Evolutionary conservation across 306 rosid species (phyloP).

Genomic region (Vicia faba): DNA sequence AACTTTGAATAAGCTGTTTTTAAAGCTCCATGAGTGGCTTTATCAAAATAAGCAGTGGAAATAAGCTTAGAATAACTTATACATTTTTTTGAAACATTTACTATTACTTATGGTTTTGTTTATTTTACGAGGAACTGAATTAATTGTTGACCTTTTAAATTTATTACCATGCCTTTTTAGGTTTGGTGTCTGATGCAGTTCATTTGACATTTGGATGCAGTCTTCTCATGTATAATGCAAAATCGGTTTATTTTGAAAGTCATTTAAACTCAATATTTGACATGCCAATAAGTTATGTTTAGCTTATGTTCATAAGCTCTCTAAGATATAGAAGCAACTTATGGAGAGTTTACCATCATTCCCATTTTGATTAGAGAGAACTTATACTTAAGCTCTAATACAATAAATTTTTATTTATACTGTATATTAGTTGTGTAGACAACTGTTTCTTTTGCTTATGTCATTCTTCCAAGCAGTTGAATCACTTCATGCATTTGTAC

Average conservation of each 20-base stretch:
- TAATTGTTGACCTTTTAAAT: slow-evolving; percentile 19
- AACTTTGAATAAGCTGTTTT: neutral
- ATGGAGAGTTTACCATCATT: too few relatives aligned
- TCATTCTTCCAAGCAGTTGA: too few relatives aligned
- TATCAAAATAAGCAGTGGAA: neutral
- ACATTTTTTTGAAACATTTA: neutral
- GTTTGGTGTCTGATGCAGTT: slow-evolving; percentile 96
- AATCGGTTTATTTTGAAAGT: neutral
- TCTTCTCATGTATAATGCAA: slow-evolving; percentile 61
- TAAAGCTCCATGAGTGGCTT: neutral
- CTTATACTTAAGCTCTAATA: too few relatives aligned
- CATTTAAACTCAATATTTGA: neutral
- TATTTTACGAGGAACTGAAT: neutral
- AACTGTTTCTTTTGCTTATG: too few relatives aligned
- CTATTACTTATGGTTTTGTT: neutral
- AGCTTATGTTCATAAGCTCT: too few relatives aligned
- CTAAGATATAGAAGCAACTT: too few relatives aligned
- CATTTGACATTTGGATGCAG: slow-evolving; percentile 98
- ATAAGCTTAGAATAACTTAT: neutral
- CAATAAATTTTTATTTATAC: too few relatives aligned
- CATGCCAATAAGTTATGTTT: neutral
- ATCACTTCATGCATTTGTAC: too few relatives aligned
- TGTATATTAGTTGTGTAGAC: too few relatives aligned
- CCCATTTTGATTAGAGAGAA: too few relatives aligned
- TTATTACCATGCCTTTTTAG: slow-evolving; percentile 45